These are phyloP conservation scores for Drechslerella dactyloides DNA, from an alignment of 2,329 filamentous ascomycete species.

Conservation along the genomic window DNA sequence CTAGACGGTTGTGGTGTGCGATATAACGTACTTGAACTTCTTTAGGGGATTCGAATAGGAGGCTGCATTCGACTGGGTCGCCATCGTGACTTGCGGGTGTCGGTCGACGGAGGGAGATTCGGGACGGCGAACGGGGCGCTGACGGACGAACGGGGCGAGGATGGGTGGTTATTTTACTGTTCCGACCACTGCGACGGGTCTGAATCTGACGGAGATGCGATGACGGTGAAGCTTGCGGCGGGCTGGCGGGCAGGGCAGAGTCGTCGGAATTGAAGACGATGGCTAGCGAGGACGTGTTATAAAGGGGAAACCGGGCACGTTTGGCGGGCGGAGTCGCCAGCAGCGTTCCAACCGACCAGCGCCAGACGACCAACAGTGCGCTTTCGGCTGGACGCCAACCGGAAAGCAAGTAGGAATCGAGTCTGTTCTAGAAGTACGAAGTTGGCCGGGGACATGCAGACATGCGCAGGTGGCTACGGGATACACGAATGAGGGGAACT, in stretches of 20 bases:
- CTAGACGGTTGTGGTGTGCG: slow-evolving; percentile 47
- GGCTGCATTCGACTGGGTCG: slow-evolving; percentile 63
- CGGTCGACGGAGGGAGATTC: slow-evolving; percentile 15
- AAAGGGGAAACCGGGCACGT: background rate
- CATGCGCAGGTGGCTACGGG: background rate
- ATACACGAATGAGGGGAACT: too few relatives aligned
- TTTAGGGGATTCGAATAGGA: slow-evolving; percentile 99
- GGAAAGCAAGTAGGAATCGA: too few relatives aligned
- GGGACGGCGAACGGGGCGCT: slow-evolving; percentile 8
- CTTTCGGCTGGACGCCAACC: background rate
- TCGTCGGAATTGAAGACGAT: background rate
- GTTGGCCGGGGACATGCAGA: background rate
- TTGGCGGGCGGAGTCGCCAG: background rate
- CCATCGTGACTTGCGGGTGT: slow-evolving; percentile 34
- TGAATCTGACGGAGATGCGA: background rate
- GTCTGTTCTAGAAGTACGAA: background rate
- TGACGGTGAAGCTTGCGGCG: background rate
- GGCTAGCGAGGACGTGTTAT: background rate
- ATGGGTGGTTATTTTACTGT: background rate
- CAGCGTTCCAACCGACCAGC: too few relatives aligned
- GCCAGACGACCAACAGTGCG: background rate
- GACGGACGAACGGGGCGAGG: background rate
- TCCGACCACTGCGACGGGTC: background rate
- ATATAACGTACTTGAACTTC: slow-evolving; percentile 88
- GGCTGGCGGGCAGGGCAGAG: background rate